phyloP scores from a whole-genome alignment of 768 basidiomycete genomes.

The Amanita rimosa region DNA sequence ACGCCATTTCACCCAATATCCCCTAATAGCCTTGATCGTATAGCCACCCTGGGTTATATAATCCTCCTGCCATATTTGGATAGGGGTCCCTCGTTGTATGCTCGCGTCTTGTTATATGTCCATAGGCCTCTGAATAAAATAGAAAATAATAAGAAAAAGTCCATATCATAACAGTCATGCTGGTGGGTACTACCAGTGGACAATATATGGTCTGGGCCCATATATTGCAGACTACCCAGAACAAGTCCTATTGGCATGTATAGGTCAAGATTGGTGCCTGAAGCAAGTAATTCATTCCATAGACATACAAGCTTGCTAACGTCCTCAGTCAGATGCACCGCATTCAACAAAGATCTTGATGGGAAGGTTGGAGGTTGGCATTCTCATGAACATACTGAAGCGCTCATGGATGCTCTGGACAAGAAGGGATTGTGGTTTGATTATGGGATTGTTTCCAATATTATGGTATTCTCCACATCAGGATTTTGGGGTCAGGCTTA shows the following conservation, averaged over 20 bases:
- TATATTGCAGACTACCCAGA: constrained; percentile 32
- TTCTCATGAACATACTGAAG: not conserved
- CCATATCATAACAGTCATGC: too few relatives aligned
- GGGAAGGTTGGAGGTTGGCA: constrained; percentile 3
- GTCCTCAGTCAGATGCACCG: not conserved
- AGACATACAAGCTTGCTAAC: not conserved
- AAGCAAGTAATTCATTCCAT: not conserved
- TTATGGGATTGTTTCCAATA: constrained; percentile 4
- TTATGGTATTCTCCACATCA: too few relatives aligned
- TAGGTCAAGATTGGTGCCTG: constrained; percentile 12
- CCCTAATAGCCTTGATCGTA: too few relatives aligned
- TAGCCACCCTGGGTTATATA: too few relatives aligned
- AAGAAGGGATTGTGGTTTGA: not conserved
- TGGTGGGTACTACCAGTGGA: constrained; percentile 14
- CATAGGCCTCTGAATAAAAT: too few relatives aligned
- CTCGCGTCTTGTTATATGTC: too few relatives aligned
- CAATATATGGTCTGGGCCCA: constrained; percentile 21
- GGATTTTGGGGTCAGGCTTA: too few relatives aligned
- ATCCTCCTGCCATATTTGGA: too few relatives aligned
- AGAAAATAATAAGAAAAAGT: too few relatives aligned
- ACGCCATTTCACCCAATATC: too few relatives aligned
- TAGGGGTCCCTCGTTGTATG: too few relatives aligned
- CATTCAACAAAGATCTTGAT: not conserved
- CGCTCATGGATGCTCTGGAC: not conserved
- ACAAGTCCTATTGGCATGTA: constrained; percentile 13